Evolutionary conservation across 768 basidiomycete genomes (phyloP).

Genomic region (Vararia minispora): DNA sequence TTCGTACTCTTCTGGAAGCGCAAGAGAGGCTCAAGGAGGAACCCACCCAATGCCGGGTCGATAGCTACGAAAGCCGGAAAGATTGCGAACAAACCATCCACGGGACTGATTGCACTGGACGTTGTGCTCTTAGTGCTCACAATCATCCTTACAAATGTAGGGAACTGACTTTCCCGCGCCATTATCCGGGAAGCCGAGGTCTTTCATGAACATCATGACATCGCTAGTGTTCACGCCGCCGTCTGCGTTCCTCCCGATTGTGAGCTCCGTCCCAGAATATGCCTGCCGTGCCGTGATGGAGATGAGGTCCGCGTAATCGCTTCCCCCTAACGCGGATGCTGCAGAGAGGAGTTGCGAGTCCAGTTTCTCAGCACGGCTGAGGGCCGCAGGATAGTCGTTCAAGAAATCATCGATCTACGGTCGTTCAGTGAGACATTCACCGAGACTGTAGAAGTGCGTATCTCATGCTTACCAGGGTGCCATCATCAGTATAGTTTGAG

Average conservation of each 20-base stretch:
- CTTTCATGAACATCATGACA: constrained; percentile 15
- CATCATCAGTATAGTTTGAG: not conserved
- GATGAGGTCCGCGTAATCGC: constrained; percentile 2
- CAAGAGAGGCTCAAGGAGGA: constrained; percentile 9
- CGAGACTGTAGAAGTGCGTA: not conserved
- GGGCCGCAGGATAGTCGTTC: constrained; percentile 4
- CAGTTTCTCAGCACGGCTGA: constrained; percentile 1
- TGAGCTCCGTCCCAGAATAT: constrained; percentile 9
- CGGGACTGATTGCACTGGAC: constrained; percentile 8
- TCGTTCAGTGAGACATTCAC: not conserved
- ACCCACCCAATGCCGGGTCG: constrained; percentile 5
- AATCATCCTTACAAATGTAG: too few relatives aligned
- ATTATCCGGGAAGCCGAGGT: constrained; percentile 1
- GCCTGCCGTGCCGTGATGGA: constrained; percentile 3
- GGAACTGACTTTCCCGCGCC: not conserved
- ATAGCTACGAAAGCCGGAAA: constrained; percentile 11
- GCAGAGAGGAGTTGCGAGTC: not conserved
- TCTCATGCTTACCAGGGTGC: constrained; percentile 1
- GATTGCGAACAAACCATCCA: constrained; percentile 6
- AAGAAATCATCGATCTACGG: constrained; percentile 7
- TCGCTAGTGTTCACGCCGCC: constrained; percentile 5
- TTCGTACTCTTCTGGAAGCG: constrained; percentile 3
- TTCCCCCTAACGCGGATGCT: not conserved
- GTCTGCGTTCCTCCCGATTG: constrained; percentile 1
- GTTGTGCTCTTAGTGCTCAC: too few relatives aligned